A percentile compares a stretch with the other conserved stretches of the same genome.
These are phyloP conservation scores for Malassezia yamatoensis DNA, from an alignment of 1,284 basidiomycete genomes.

Conservation along the genomic window DNA sequence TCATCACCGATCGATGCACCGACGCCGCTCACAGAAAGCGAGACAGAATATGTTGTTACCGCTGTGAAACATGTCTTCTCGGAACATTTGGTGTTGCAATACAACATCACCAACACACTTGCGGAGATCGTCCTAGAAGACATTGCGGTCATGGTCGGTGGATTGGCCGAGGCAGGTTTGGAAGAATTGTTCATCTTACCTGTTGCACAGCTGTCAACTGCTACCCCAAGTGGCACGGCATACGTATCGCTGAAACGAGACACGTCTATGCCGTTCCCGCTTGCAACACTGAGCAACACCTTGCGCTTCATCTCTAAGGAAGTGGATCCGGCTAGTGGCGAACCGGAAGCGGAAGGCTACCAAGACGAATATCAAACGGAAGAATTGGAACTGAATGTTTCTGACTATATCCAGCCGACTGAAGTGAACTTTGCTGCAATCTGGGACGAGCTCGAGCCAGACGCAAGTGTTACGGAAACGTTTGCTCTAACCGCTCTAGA, in stretches of 20 bases:
- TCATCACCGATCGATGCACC: constrained; percentile 70
- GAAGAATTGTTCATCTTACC: constrained; percentile 94
- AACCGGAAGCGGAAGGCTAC: constrained; percentile 95
- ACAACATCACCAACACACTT: constrained; percentile 96
- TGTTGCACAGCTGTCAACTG: constrained; percentile 55
- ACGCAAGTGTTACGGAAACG: constrained; percentile 64
- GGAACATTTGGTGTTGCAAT: constrained; percentile 79
- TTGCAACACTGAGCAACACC: constrained; percentile 80
- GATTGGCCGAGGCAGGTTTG: constrained; percentile 67
- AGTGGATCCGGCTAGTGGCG: constrained; percentile 87
- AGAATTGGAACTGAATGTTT: constrained; percentile 81
- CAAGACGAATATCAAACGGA: constrained; percentile 97
- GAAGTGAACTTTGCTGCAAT: constrained; percentile 83
- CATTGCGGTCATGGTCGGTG: constrained; percentile 69
- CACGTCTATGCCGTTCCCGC: constrained; percentile 61
- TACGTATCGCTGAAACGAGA: constrained; percentile 91
- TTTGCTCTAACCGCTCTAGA: constrained; percentile 88
- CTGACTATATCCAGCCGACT: constrained; percentile 83
- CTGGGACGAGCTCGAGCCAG: constrained; percentile 72
- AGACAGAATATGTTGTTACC: constrained; percentile 94
- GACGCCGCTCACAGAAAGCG: constrained; percentile 70
- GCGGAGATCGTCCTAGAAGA: constrained; percentile 94
- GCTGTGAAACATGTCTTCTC: constrained; percentile 95
- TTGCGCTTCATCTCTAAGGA: constrained; percentile 96
- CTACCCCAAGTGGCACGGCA: constrained; percentile 66